These are phyloP conservation scores for Hirsutella minnesotensis DNA, from an alignment of 2,329 filamentous ascomycete genomes.

Conservation along the genomic window DNA sequence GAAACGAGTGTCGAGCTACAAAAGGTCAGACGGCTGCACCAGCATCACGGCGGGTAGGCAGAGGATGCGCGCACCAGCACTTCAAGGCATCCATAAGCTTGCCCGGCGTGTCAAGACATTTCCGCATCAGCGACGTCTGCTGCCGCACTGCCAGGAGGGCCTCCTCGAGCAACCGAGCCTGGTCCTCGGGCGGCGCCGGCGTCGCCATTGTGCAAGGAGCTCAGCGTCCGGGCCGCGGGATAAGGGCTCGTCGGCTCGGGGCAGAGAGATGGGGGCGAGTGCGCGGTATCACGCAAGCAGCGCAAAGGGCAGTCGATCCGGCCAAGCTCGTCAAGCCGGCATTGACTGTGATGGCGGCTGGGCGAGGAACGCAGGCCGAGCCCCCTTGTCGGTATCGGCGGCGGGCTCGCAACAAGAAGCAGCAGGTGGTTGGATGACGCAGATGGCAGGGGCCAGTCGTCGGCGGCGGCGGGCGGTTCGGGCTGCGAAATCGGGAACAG, in stretches of 20 bases:
- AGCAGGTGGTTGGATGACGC: too few species aligned
- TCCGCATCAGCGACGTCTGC: slow-evolving; percentile 94
- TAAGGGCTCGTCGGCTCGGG: too few species aligned
- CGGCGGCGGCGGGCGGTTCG: too few species aligned
- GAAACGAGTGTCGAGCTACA: slow-evolving; percentile 89
- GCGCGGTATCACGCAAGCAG: too few species aligned
- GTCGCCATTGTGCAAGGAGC: slow-evolving; percentile 27
- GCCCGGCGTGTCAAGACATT: slow-evolving; percentile 90
- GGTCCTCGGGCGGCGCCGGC: slow-evolving; percentile 61
- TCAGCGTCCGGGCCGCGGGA: background rate
- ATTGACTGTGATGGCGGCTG: slow-evolving; percentile 9
- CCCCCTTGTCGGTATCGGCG: background rate
- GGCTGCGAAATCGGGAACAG: too few species aligned
- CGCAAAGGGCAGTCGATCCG: slow-evolving; percentile 6
- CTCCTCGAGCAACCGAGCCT: slow-evolving; percentile 92
- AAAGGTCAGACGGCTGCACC: background rate
- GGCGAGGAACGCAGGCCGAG: background rate
- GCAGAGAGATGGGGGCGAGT: background rate
- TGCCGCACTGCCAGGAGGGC: slow-evolving; percentile 91
- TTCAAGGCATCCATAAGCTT: slow-evolving; percentile 99
- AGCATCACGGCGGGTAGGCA: too few species aligned
- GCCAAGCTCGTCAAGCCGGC: slow-evolving; percentile 12
- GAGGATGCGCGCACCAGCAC: slow-evolving; percentile 65
- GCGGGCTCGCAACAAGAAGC: background rate
- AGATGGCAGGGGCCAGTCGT: too few species aligned